Conservation (phyloP, 768 basidiomycete species). For the Leucosporidium yakuticum region DNA sequence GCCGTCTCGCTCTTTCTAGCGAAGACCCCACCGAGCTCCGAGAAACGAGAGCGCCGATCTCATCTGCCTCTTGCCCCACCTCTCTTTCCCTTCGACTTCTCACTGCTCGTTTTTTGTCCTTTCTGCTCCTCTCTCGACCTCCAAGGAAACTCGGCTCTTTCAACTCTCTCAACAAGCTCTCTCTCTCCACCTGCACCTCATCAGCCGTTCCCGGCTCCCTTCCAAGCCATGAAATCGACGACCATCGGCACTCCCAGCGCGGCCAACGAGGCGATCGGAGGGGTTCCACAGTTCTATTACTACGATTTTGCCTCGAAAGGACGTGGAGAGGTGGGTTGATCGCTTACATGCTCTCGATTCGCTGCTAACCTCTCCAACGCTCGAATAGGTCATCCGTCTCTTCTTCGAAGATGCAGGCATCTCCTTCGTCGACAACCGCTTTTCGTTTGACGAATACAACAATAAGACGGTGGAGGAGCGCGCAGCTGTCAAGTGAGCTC, state of each 20-base stretch:
- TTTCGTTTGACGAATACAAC: conserved; percentile 7
- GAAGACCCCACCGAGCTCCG: no score
- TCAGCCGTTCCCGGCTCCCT: no score
- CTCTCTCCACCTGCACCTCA: no score
- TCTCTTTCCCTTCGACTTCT: no score
- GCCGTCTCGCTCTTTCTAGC: no score
- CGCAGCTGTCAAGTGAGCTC: not conserved
- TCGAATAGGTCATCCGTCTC: not conserved
- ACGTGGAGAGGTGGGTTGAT: not conserved
- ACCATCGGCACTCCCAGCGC: not conserved
- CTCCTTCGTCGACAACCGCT: conserved; percentile 7
- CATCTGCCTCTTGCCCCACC: no score
- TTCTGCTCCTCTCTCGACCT: no score
- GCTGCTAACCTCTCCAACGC: not conserved
- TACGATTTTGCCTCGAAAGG: conserved; percentile 2
- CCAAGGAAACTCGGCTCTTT: no score
- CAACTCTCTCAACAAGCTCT: no score
- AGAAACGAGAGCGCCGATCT: no score
- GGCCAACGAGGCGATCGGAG: not conserved
- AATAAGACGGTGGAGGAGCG: not conserved
- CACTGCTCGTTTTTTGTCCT: no score
- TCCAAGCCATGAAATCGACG: not conserved
- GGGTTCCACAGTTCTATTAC: not conserved
- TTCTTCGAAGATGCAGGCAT: conserved; percentile 16
- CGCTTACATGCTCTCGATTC: not conserved